A percentile compares a stretch with the other conserved stretches of the same genome.
phyloP scores from a whole-genome alignment of 1,139 yeast genomes.

The Candida tunisiensis region DNA sequence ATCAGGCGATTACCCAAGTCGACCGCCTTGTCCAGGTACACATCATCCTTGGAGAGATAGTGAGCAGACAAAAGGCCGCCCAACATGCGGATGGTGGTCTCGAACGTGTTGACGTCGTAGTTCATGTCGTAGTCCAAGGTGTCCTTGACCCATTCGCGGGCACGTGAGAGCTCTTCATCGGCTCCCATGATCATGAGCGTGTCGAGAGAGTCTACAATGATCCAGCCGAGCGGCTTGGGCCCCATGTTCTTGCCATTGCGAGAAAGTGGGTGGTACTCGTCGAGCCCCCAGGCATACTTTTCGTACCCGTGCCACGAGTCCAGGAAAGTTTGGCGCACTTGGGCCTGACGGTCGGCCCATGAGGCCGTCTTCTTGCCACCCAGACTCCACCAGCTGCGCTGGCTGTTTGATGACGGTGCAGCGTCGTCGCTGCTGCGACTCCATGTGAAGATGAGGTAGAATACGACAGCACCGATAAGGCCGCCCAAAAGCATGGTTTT shows the following conservation, averaged over 20 bases:
- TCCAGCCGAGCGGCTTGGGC: slow-evolving; percentile 81
- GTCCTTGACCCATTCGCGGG: slow-evolving; percentile 58
- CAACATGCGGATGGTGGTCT: slow-evolving; percentile 84
- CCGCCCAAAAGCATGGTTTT: slow-evolving; percentile 6
- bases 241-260: slow-evolving; percentile 65
- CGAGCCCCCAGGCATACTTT: slow-evolving; percentile 71
- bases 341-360: slow-evolving; percentile 22
- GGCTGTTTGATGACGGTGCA: background rate
- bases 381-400: background rate
- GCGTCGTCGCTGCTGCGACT: slow-evolving; percentile 4
- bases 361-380: background rate
- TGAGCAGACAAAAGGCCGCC: slow-evolving; percentile 83
- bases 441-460: slow-evolving; percentile 9
- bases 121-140: slow-evolving; percentile 46
- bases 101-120: slow-evolving; percentile 69
- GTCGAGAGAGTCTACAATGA: slow-evolving; percentile 79
- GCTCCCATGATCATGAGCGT: slow-evolving; percentile 73
- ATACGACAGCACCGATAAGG: slow-evolving; percentile 6
- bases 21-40: slow-evolving; percentile 63
- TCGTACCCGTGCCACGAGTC: slow-evolving; percentile 73
- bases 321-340: slow-evolving; percentile 47
- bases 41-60: slow-evolving; percentile 49
- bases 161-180: slow-evolving; percentile 42
- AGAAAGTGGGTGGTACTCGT: slow-evolving; percentile 44
- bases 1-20: slow-evolving; percentile 40